Conservation (phyloP, 208 protist species). For the Acanthamoeba lenticulata region DNA sequence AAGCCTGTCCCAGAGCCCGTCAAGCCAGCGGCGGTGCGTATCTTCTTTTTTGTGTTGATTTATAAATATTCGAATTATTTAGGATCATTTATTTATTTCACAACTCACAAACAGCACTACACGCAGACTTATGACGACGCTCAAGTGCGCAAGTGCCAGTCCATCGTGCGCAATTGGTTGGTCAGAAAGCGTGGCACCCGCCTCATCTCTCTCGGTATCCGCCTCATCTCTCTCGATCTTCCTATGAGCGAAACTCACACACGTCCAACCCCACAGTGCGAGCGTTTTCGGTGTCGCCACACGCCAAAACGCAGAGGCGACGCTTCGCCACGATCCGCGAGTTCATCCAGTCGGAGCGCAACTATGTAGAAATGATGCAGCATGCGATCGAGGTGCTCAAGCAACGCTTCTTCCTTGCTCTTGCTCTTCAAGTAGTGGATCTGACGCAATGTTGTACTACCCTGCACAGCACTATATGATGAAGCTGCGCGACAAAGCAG, state of each 20-base stretch:
- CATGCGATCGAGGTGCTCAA: neutral
- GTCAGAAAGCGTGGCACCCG: neutral
- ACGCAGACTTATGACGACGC: neutral
- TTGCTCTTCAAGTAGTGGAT: too few relatives aligned
- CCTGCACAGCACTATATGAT: neutral
- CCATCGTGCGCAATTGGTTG: neutral
- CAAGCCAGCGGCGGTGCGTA: too few relatives aligned
- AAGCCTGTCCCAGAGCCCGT: too few relatives aligned
- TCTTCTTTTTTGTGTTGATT: too few relatives aligned
- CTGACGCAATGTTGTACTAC: neutral
- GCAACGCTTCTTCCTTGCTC: neutral
- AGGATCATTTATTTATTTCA: too few relatives aligned
- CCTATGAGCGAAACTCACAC: too few relatives aligned
- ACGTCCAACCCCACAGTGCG: neutral
- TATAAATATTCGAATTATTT: too few relatives aligned
- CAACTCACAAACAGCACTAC: too few relatives aligned
- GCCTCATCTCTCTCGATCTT: too few relatives aligned
- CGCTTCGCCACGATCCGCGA: conserved; percentile 21
- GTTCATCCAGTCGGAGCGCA: conserved; percentile 6
- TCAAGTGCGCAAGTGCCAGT: neutral
- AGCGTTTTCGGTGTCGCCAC: neutral
- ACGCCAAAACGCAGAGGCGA: neutral
- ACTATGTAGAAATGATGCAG: conserved; percentile 19
- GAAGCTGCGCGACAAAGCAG: neutral
- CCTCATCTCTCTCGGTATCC: neutral